Conservation (phyloP, 2,329 filamentous ascomycete genomes). For the Fusarium hainanense region DNA sequence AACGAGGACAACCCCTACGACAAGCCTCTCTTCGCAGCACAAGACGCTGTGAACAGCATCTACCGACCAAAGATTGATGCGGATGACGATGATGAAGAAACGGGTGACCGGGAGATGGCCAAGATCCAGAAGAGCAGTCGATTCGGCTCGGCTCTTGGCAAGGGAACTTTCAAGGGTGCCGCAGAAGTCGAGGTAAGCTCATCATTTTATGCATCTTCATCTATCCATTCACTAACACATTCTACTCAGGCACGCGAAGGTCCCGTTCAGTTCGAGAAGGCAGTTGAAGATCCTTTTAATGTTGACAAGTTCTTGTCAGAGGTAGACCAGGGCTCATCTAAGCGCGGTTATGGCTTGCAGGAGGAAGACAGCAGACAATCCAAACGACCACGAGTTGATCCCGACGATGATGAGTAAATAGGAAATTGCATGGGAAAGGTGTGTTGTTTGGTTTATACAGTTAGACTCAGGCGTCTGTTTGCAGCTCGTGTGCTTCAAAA, state of each 20-base stretch:
- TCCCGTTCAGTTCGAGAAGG: slow-evolving; percentile 96
- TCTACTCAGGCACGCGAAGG: slow-evolving; percentile 76
- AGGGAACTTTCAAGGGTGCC: slow-evolving; percentile 90
- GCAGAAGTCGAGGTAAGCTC: slow-evolving; percentile 79
- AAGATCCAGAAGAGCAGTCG: slow-evolving; percentile 86
- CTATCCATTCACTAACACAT: slow-evolving; percentile 46
- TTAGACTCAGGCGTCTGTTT: slow-evolving; percentile 42
- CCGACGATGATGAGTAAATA: slow-evolving; percentile 60
- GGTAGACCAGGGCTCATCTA: slow-evolving; percentile 72
- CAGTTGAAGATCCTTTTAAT: slow-evolving; percentile 86
- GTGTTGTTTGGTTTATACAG: slow-evolving; percentile 31
- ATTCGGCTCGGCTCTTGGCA: slow-evolving; percentile 87
- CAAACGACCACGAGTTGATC: slow-evolving; percentile 81
- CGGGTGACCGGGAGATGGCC: slow-evolving; percentile 84
- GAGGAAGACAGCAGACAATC: slow-evolving; percentile 68
- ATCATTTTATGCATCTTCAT: neutral
- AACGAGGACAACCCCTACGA: slow-evolving; percentile 99
- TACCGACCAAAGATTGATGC: slow-evolving; percentile 83
- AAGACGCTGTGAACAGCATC: slow-evolving; percentile 94
- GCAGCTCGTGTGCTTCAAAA: slow-evolving; percentile 22
- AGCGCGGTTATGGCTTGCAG: slow-evolving; percentile 81
- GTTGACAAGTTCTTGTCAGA: slow-evolving; percentile 94
- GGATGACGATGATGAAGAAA: slow-evolving; percentile 82
- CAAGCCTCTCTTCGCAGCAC: slow-evolving; percentile 94
- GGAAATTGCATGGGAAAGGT: slow-evolving; percentile 20